phyloP scores from a whole-genome alignment of 176 grass and related monocot genomes.

The Chrysopogon serrulatus region DNA sequence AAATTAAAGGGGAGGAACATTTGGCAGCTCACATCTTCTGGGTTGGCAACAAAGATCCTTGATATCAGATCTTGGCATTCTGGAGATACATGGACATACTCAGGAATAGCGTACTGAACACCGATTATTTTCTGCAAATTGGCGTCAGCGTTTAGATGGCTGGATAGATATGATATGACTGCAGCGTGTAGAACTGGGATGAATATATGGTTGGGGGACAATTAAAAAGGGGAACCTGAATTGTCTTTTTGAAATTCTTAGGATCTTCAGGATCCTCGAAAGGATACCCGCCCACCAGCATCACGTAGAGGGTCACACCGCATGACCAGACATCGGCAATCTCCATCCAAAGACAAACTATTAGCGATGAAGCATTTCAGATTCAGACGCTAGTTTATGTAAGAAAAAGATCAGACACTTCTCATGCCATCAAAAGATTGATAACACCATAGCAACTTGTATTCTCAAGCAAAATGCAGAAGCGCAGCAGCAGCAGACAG shows the following conservation, averaged over 20 bases:
- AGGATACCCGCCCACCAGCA: constrained; percentile 79
- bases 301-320: constrained; percentile 80
- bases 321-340: constrained; percentile 83
- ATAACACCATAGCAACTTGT: too few species aligned
- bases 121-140: constrained; percentile 62
- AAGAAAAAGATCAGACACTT: not conserved
- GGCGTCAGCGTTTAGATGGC: not conserved
- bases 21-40: constrained; percentile 38
- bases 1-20: not conserved
- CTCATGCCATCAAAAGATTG: not conserved
- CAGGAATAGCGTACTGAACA: constrained; percentile 59
- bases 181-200: not conserved
- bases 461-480: too few species aligned
- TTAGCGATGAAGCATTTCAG: constrained; percentile 10
- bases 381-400: not conserved
- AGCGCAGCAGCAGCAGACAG: too few species aligned
- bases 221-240: constrained; percentile 44
- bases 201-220: not conserved
- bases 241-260: constrained; percentile 61
- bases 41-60: constrained; percentile 57
- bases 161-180: not conserved
- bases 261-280: constrained; percentile 68
- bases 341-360: constrained; percentile 29
- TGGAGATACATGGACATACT: constrained; percentile 48
- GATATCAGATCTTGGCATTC: constrained; percentile 46